Conservation (phyloP, 2,329 filamentous ascomycete species). For the Clarireedia paspali region DNA sequence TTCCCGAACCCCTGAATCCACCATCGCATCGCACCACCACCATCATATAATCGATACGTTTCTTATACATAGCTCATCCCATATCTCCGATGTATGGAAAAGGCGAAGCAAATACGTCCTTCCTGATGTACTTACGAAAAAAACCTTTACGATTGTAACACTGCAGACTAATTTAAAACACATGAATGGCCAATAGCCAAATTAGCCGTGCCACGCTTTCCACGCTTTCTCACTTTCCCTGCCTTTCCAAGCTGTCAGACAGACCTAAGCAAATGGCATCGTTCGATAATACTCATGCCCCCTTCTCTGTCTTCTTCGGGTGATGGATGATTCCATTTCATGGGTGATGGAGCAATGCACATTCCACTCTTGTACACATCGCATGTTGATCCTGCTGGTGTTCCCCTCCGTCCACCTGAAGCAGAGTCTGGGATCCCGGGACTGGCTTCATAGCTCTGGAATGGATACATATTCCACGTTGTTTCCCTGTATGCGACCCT, state of each 20-base stretch:
- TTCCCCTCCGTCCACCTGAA: neutral
- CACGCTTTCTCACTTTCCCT: too few relatives aligned
- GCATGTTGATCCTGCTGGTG: neutral
- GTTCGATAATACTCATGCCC: too few relatives aligned
- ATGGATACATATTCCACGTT: constrained; percentile 5
- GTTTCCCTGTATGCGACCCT: neutral
- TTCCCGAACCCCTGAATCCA: too few relatives aligned
- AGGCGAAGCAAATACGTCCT: neutral
- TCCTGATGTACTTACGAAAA: neutral
- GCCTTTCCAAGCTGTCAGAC: too few relatives aligned
- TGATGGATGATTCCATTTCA: too few relatives aligned
- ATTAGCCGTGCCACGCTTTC: too few relatives aligned
- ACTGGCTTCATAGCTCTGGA: neutral
- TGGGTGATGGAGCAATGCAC: neutral
- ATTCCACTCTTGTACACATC: neutral
- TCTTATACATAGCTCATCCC: neutral
- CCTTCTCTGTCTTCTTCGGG: too few relatives aligned
- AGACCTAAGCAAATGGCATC: too few relatives aligned
- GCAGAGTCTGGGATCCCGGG: constrained; percentile 1
- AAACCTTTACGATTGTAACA: neutral
- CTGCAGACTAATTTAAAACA: neutral
- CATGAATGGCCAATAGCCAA: neutral
- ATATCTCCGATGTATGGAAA: neutral
- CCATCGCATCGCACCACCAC: too few relatives aligned
- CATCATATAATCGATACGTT: too few relatives aligned